Evolutionary conservation across 2,329 filamentous ascomycete species (phyloP).

Genomic region (Cladosporium sphaerospermum): DNA sequence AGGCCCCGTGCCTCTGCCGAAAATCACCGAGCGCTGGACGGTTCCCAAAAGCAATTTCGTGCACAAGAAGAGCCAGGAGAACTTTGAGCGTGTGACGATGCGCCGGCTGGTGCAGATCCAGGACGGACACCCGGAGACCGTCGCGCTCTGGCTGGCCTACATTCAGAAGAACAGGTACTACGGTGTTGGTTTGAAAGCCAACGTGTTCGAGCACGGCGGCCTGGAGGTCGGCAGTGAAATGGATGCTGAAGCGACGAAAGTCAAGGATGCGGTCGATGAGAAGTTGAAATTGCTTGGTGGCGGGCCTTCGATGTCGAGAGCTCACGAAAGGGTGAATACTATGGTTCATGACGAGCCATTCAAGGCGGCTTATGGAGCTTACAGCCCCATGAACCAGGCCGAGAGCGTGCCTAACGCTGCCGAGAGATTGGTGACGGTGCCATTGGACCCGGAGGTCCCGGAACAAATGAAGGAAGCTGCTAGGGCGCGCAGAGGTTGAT

Average conservation of each 20-base stretch:
- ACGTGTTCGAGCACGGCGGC: conserved; percentile 81
- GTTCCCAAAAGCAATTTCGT: conserved; percentile 85
- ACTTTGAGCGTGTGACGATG: conserved; percentile 87
- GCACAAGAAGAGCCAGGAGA: conserved; percentile 95
- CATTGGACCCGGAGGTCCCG: neutral
- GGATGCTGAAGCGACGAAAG: conserved; percentile 30
- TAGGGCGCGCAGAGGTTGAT: too few species aligned
- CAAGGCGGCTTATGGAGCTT: conserved; percentile 26
- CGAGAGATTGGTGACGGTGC: conserved; percentile 3
- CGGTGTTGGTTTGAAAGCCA: conserved; percentile 98
- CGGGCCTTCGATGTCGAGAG: neutral
- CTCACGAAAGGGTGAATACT: neutral
- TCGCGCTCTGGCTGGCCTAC: conserved; percentile 89
- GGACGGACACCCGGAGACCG: conserved; percentile 81
- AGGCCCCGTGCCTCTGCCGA: conserved; percentile 79
- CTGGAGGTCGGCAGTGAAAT: conserved; percentile 28
- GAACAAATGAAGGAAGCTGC: too few species aligned
- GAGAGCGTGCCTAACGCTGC: conserved; percentile 17
- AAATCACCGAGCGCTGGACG: conserved; percentile 88
- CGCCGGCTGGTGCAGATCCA: conserved; percentile 85
- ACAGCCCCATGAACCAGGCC: conserved; percentile 22
- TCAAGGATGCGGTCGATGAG: conserved; percentile 23
- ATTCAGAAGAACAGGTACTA: conserved; percentile 87
- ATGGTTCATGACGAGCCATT: conserved; percentile 22
- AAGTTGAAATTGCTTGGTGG: conserved; percentile 21